These are phyloP conservation scores for Aspergillus japonicus DNA, from an alignment of 2,329 filamentous ascomycete genomes.

Conservation along the genomic window DNA sequence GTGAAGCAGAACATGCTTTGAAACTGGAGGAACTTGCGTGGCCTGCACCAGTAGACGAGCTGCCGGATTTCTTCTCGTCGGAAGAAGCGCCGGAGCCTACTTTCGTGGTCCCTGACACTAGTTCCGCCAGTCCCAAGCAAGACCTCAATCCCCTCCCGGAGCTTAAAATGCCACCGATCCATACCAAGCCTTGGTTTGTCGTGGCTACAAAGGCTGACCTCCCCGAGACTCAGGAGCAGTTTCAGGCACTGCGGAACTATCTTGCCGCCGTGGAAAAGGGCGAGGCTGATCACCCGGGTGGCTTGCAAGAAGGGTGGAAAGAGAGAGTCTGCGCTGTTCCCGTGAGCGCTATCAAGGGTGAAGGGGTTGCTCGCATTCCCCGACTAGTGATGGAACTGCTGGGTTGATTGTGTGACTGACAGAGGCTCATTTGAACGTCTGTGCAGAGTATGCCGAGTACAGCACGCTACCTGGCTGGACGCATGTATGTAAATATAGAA, in stretches of 20 bases:
- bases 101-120: neutral
- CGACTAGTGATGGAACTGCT: slow-evolving; percentile 43
- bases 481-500: neutral
- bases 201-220: slow-evolving; percentile 91
- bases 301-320: slow-evolving; percentile 62
- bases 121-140: slow-evolving; percentile 10
- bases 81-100: neutral
- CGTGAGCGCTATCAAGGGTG: slow-evolving; percentile 82
- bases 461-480: neutral
- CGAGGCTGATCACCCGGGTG: slow-evolving; percentile 71
- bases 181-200: slow-evolving; percentile 95
- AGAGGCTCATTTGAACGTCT: neutral
- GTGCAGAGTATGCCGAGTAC: neutral
- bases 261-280: slow-evolving; percentile 65
- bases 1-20: slow-evolving; percentile 68
- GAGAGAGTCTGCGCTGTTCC: slow-evolving; percentile 66
- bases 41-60: slow-evolving; percentile 30
- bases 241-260: slow-evolving; percentile 66
- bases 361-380: slow-evolving; percentile 67
- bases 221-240: slow-evolving; percentile 75
- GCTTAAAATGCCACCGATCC: slow-evolving; percentile 66
- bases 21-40: slow-evolving; percentile 61
- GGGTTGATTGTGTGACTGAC: slow-evolving; percentile 23
- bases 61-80: slow-evolving; percentile 24
- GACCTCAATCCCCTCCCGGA: slow-evolving; percentile 40